These are phyloP conservation scores for Toxoplasma gondii DNA, from an alignment of 169 alveolate species.

Conservation along the genomic window DNA sequence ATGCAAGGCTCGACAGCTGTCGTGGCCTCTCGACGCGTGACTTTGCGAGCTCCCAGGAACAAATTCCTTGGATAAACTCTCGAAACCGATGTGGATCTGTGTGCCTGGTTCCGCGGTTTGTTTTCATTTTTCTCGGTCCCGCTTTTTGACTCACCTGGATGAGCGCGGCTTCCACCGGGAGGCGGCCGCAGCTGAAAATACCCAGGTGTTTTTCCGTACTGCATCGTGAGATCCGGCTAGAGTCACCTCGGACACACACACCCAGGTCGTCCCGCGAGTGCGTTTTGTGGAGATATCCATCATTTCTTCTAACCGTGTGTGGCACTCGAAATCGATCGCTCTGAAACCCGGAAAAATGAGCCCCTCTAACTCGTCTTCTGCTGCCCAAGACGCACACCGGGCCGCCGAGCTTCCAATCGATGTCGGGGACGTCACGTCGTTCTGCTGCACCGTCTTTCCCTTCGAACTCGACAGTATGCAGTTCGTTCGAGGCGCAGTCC, in stretches of 20 bases:
- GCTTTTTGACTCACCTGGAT: too few relatives aligned
- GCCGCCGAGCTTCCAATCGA: neutral
- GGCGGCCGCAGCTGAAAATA: too few relatives aligned
- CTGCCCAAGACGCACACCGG: neutral
- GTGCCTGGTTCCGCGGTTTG: too few relatives aligned
- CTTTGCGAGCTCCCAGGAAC: too few relatives aligned
- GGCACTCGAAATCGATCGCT: neutral
- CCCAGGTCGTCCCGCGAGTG: too few relatives aligned
- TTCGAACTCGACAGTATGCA: slow-evolving; percentile 9
- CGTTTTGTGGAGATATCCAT: neutral
- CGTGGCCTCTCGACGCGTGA: too few relatives aligned
- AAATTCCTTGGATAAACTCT: too few relatives aligned
- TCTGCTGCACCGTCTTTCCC: neutral
- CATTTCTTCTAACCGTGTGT: neutral
- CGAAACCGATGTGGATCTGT: too few relatives aligned
- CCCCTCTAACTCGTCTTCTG: neutral
- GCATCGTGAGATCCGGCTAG: neutral
- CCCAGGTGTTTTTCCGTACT: neutral
- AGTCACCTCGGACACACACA: neutral
- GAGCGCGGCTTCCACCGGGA: too few relatives aligned
- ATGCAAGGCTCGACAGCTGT: too few relatives aligned
- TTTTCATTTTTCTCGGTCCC: too few relatives aligned
- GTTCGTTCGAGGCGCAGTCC: neutral
- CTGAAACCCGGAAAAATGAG: neutral
- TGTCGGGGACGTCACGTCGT: neutral